These are phyloP conservation scores for Nemania abortiva DNA, from an alignment of 2,329 filamentous ascomycete genomes.

Conservation along the genomic window DNA sequence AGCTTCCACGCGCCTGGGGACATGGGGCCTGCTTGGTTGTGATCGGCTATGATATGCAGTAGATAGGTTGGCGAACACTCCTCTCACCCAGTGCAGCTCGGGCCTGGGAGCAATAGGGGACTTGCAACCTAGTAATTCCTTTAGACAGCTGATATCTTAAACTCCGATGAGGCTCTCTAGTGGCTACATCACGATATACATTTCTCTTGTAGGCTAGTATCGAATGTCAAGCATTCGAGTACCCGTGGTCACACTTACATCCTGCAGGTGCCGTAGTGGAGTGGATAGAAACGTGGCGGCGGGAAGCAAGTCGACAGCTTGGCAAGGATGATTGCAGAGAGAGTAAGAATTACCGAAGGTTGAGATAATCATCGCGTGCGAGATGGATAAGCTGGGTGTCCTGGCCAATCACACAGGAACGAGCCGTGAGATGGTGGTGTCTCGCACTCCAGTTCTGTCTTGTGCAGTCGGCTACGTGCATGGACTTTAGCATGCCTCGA, in stretches of 20 bases:
- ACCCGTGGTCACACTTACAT: conserved; percentile 14
- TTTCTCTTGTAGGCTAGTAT: conserved; percentile 1
- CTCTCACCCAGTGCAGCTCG: not conserved
- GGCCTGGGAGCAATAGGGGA: not conserved
- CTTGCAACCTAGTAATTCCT: not conserved
- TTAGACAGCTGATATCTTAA: not conserved
- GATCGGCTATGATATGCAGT: conserved; percentile 3
- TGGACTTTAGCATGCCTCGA: no score
- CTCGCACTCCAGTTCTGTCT: conserved; percentile 32
- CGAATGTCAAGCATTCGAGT: conserved; percentile 8
- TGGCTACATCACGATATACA: conserved; percentile 1
- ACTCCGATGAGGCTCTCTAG: not conserved
- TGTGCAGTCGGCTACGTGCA: conserved; percentile 33
- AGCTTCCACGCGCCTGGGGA: not conserved
- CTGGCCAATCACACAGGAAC: conserved; percentile 27
- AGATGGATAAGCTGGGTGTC: conserved; percentile 21
- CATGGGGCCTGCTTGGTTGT: not conserved
- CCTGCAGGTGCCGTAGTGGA: conserved; percentile 20
- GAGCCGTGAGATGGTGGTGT: conserved; percentile 16
- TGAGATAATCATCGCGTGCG: conserved; percentile 26
- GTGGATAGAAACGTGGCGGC: conserved; percentile 30
- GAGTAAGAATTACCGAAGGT: conserved; percentile 19
- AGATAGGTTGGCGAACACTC: not conserved
- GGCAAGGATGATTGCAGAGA: conserved; percentile 31
- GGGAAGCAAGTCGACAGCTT: conserved; percentile 26